Base-by-base conservation (phyloP, 2,329 filamentous ascomycete genomes). In the Zymoseptoria brevis region DNA sequence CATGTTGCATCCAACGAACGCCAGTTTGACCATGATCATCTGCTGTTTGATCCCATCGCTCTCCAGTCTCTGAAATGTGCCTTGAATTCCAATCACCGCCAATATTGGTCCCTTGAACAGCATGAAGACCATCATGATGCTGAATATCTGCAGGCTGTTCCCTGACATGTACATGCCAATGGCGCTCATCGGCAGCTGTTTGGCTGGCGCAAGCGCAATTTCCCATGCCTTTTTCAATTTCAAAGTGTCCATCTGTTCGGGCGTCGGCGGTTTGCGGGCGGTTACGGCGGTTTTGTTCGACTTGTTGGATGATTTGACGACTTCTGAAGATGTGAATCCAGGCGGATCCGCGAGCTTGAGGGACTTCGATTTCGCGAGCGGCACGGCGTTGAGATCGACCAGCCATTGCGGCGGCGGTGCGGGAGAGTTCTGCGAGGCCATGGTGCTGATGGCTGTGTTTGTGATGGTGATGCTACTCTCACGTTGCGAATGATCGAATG, bases 101-200 rank as follows among this genome's bases (percentile, higher is more conserved):
- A 90, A 84, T 61, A 99, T 82, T 8, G 94, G 94, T 66, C 89
- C 95, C 81, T 97, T 97, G 82, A 99, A 99, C 52, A 96, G 87
- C 88, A 96, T 97, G 70, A 93, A 92, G 19, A 97, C 93, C 92
- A 97, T 99, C 90, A 97, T 97, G 76, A 99, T 97, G 76, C 89
- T 95, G 80, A 99, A 99, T 66, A 99, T 97, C 74, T 99, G 94
- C 53, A 99, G 84, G 62, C 90, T 91, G 78, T 97, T 99, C 70
- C 94, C 94, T 30, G 93, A 95, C 94, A 99, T 99, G 82, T 99
- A 99, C 91, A 97, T 97, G 87, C 96, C 96, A 74, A 99, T 93
- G 64, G 87, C 92, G 59, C 95, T 97, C 94, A 99, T 99, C 60
- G 94, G 94, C 53, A 99, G 81, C 73, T 88, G 87, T 79, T 99